Evolutionary conservation across 805 yeast species (phyloP).

Genomic region (Tetrapisispora namnaoensis): DNA sequence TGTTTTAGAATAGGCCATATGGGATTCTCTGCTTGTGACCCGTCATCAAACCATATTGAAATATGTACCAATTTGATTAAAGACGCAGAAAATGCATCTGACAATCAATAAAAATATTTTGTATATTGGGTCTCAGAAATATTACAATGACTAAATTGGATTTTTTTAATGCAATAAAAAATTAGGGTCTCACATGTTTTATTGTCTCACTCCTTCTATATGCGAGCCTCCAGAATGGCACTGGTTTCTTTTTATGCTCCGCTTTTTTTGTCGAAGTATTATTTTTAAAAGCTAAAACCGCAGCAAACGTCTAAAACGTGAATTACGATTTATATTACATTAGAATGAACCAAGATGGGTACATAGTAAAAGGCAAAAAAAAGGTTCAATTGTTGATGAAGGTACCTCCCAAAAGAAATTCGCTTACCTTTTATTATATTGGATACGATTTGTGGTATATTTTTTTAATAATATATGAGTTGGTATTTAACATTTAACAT

Average conservation of each 20-base stretch:
- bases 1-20: slow-evolving; percentile 86
- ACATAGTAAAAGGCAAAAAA: neutral
- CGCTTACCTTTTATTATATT: neutral
- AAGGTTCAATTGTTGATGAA: neutral
- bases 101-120: neutral
- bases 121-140: no score
- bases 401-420: neutral
- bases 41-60: slow-evolving; percentile 44
- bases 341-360: neutral
- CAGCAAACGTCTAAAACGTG: neutral
- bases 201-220: no score
- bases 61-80: slow-evolving; percentile 27
- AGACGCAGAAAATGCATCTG: neutral
- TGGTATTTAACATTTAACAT: no score
- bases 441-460: neutral
- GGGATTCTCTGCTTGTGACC: slow-evolving; percentile 70
- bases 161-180: no score
- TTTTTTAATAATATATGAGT: no score
- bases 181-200: no score
- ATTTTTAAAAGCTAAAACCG: neutral
- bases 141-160: no score
- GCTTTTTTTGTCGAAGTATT: neutral
- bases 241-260: no score
- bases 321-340: neutral
- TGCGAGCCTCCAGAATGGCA: no score